Percentiles rank a stretch among this genome's conserved stretches.
phyloP scores from a whole-genome alignment of 331 rosid species.

The Rosa hybrid region DNA sequence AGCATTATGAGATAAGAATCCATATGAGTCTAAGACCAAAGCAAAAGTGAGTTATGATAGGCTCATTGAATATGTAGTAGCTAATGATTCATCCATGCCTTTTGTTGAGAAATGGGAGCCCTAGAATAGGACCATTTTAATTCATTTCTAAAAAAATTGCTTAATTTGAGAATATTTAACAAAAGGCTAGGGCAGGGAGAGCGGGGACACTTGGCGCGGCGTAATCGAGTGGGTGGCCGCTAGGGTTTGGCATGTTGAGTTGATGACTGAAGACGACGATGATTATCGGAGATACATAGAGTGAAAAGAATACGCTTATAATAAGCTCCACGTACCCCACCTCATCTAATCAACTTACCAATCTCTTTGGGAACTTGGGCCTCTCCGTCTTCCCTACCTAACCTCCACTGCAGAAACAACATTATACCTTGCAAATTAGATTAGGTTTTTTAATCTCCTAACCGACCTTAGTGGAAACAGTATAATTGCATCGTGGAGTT shows the following conservation, averaged over 20 bases:
- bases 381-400: constrained; percentile 44
- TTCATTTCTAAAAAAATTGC: constrained; percentile 9
- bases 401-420: constrained; percentile 32
- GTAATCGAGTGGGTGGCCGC: constrained; percentile 55
- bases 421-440: constrained; percentile 37
- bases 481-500: constrained; percentile 20
- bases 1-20: constrained; percentile 30
- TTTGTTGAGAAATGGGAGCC: constrained; percentile 43
- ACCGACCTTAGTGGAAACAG: constrained; percentile 15
- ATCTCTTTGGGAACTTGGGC: constrained; percentile 99
- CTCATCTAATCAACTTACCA: constrained; percentile 54
- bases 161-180: constrained; percentile 31
- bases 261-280: constrained; percentile 35
- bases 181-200: constrained; percentile 12
- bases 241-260: constrained; percentile 28
- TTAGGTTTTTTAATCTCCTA: constrained; percentile 1
- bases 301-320: constrained; percentile 45
- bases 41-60: constrained; percentile 48
- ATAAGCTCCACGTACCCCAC: constrained; percentile 43
- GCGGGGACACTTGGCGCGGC: constrained; percentile 57
- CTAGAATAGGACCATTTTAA: constrained; percentile 25
- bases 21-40: constrained; percentile 12
- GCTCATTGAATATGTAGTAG: constrained; percentile 53
- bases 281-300: constrained; percentile 22
- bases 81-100: constrained; percentile 47